Percentiles rank a stretch among this genome's conserved stretches.
phyloP scores from a whole-genome alignment of 371 early-diverging fungal genomes.

The Neoconidiobolus thromboides region DNA sequence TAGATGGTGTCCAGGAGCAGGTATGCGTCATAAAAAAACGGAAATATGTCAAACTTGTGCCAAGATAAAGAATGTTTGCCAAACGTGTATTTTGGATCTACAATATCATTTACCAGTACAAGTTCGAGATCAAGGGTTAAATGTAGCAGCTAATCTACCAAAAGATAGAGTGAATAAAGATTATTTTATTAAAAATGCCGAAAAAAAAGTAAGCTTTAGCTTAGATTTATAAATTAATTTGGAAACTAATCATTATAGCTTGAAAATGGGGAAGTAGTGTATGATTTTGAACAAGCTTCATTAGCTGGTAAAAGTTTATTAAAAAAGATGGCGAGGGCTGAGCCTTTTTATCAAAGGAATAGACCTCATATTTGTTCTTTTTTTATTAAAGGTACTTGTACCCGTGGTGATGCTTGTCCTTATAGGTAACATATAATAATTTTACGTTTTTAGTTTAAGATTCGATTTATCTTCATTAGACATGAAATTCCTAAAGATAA shows the following conservation, averaged over 20 bases:
- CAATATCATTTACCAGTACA: constrained; percentile 84
- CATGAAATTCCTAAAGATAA: constrained; percentile 74
- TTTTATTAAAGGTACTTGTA: constrained; percentile 83
- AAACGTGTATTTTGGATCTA: constrained; percentile 88
- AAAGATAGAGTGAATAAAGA: constrained; percentile 71
- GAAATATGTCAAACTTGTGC: constrained; percentile 95
- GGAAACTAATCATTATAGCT: constrained; percentile 17
- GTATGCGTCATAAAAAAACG: constrained; percentile 90
- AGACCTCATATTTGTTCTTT: constrained; percentile 85
- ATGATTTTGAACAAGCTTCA: constrained; percentile 54
- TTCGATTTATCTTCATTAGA: constrained; percentile 14
- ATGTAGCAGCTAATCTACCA: constrained; percentile 54
- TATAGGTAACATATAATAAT: constrained; percentile 26
- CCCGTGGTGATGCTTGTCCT: constrained; percentile 78
- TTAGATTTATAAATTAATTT: not conserved
- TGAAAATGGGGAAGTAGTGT: constrained; percentile 29
- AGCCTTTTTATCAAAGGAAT: constrained; percentile 86
- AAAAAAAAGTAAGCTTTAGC: constrained; percentile 33
- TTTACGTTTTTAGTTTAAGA: not conserved
- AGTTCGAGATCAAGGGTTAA: constrained; percentile 76
- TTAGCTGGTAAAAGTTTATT: constrained; percentile 64
- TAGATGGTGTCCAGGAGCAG: constrained; percentile 87
- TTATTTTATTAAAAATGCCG: constrained; percentile 69
- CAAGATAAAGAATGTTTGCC: constrained; percentile 93
- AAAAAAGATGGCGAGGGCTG: constrained; percentile 56